Evolutionary conservation across 768 basidiomycete species (phyloP), one percentile per base, ranked within the genome.

Genomic region (Lanmaoa pseudosensibilis): DNA sequence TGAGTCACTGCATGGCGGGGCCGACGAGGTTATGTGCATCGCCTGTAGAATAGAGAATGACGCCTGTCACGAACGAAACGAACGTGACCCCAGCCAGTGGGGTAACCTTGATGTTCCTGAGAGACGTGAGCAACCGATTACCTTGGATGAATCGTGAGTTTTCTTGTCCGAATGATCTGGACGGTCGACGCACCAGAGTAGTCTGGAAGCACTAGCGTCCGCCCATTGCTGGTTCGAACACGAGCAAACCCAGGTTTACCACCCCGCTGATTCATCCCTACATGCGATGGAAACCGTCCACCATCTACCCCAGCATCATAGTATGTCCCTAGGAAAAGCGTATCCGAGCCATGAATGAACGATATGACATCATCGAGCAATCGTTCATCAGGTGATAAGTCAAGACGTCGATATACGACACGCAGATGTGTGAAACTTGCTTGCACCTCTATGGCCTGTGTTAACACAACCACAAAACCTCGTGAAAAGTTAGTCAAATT

Each of bases 181-280:
- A 13, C 6, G 16, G 27, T 23, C 21, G 30, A 43, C 51, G 9
- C 58, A 69, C 85, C 85, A 38, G 83, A 83, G 56, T 77, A 87
- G 61, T 88, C 85, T 2, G 87, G 87, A 16, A 87, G 60, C 2
- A 82, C 76, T 4, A 87, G 59, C 0, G 82, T 86, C 25, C 80
- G 75, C 6, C 79, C 77, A 63, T 86, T 80, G 3, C 75, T 77
- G 5, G 79, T 80, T 41, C 73, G 67, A 19, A 87, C 78, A 13
- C 86, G 83, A 1, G 83, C 73, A 63, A 86, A 87, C 0, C 87
- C 86, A 19, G 78, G 76, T 33, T 75, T 73, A 2, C 87, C 87
- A 4, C 83, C 85, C 5, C 87, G 83, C 33, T 85, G 82, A 54
- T 88, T 88, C 76, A 83, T 84, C 32, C 86, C 87, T 8, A 85